These are phyloP conservation scores for Garcia nutans DNA, from an alignment of 345 rosid species.

Conservation along the genomic window DNA sequence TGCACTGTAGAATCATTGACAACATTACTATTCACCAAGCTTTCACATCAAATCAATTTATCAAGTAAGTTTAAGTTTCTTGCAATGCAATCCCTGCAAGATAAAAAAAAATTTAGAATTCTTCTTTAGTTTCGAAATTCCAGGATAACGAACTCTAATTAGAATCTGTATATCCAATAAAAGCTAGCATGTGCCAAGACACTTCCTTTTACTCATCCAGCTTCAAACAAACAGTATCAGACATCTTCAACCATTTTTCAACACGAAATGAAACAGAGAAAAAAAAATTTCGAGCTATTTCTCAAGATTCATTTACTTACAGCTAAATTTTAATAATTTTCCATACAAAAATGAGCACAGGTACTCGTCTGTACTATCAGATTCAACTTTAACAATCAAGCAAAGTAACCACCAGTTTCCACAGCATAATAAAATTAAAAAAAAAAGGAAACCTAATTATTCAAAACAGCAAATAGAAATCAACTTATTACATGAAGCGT, in stretches of 20 bases:
- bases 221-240: not conserved
- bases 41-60: conserved; percentile 10
- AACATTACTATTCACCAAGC: not conserved
- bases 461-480: not conserved
- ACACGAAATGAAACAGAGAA: not conserved
- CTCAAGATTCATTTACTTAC: not conserved
- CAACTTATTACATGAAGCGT: not conserved
- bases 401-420: not conserved
- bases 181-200: not conserved
- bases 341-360: not conserved
- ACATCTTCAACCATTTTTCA: not conserved
- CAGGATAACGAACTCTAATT: not conserved
- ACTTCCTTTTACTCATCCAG: not conserved
- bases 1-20: conserved; percentile 15
- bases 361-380: not conserved
- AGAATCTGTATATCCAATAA: not conserved
- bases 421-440: no score
- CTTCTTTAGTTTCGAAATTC: not conserved
- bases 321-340: not conserved
- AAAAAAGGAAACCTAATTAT: not conserved
- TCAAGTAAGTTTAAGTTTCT: not conserved
- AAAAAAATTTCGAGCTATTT: not conserved
- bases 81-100: conserved; percentile 16
- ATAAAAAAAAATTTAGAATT: not conserved
- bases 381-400: not conserved